A percentile compares a stretch with the other conserved stretches of the same genome.
These are phyloP conservation scores for Kurtzmaniella cleridarum DNA, from an alignment of 805 yeast species.

Conservation along the genomic window DNA sequence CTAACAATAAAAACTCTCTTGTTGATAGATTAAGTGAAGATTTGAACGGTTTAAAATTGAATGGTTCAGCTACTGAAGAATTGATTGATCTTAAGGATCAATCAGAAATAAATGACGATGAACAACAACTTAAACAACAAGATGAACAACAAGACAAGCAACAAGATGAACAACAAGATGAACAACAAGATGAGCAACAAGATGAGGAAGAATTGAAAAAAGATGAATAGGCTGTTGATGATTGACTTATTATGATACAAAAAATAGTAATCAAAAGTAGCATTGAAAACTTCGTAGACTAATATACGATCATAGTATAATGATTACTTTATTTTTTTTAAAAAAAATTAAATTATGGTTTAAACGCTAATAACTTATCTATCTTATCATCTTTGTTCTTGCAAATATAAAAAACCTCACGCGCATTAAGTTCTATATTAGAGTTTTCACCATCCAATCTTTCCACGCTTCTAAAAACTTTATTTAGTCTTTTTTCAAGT, in stretches of 20 bases:
- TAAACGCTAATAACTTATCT: constrained; percentile 1
- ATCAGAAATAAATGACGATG: constrained; percentile 1
- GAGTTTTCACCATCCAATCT: constrained; percentile 11
- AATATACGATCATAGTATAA: constrained; percentile 1
- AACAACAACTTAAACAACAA: constrained; percentile 4
- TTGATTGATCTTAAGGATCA: constrained; percentile 16
- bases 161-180: constrained; percentile 13
- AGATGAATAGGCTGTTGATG: constrained; percentile 13
- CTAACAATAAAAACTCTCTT: constrained; percentile 48
- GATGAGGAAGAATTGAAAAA: constrained; percentile 14
- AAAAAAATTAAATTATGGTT: background rate
- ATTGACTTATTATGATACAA: too few species aligned
- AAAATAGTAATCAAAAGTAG: background rate
- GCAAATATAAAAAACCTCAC: constrained; percentile 26
- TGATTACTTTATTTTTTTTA: too few species aligned
- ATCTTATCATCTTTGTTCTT: constrained; percentile 14
- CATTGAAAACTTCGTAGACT: background rate
- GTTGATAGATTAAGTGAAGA: constrained; percentile 58
- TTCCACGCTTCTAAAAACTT: constrained; percentile 22
- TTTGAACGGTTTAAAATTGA: constrained; percentile 5
- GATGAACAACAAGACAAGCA: constrained; percentile 4
- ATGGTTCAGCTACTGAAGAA: constrained; percentile 6
- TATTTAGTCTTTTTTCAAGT: constrained; percentile 16
- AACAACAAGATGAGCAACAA: constrained; percentile 7
- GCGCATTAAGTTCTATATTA: constrained; percentile 2